phyloP scores from a whole-genome alignment of 345 rosid species.

The Boechera stricta region DNA sequence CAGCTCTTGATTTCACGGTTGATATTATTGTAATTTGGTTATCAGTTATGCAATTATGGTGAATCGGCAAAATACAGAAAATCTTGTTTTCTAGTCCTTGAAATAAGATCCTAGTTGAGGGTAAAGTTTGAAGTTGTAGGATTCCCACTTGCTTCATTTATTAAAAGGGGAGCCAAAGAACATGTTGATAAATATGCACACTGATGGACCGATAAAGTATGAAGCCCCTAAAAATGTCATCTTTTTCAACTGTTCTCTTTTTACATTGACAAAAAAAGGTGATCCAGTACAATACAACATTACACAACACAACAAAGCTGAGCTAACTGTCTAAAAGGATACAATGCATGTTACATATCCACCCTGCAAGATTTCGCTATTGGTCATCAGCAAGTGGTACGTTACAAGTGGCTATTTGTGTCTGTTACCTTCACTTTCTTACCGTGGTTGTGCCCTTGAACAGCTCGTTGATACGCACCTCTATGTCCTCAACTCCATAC shows the following conservation, averaged over 20 bases:
- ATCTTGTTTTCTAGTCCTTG: background rate
- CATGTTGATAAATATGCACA: background rate
- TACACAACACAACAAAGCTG: constrained; percentile 22
- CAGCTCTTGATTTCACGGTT: too few species aligned
- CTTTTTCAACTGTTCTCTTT: constrained; percentile 2
- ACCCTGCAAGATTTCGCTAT: constrained; percentile 40
- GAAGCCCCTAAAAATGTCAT: background rate
- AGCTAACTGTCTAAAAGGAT: constrained; percentile 35
- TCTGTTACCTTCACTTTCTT: constrained; percentile 57
- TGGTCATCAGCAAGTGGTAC: constrained; percentile 34
- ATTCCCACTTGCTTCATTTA: background rate
- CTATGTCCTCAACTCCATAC: constrained; percentile 60
- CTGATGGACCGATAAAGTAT: background rate
- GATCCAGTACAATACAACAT: constrained; percentile 29
- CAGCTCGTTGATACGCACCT: constrained; percentile 57
- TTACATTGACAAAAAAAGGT: constrained; percentile 27
- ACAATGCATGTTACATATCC: constrained; percentile 34
- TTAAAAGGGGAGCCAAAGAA: background rate
- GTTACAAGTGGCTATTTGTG: constrained; percentile 14
- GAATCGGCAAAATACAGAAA: background rate
- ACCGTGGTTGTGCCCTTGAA: constrained; percentile 62
- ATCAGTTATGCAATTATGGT: background rate
- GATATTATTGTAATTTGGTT: too few species aligned
- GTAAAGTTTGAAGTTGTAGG: background rate
- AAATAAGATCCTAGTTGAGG: background rate